These are phyloP conservation scores for Diacronema lutheri DNA, from an alignment of 78 protist genomes.

Conservation along the genomic window DNA sequence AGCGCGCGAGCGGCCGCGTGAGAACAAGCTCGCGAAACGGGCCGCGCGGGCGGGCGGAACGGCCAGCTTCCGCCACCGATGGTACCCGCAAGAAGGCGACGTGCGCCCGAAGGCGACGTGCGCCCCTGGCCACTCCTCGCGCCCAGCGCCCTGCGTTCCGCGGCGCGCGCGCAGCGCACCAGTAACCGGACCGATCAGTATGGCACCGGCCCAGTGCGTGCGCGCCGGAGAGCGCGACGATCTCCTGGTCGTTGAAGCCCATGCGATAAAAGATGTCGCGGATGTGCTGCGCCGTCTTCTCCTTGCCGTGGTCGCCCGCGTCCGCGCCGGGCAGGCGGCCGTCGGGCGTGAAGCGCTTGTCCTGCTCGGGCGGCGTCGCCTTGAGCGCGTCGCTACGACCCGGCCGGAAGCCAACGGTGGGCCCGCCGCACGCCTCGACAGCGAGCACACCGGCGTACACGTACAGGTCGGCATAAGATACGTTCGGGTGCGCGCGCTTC, in stretches of 20 bases:
- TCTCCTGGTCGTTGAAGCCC: constrained; percentile 67
- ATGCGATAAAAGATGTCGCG: constrained; percentile 56
- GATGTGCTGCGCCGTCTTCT: constrained; percentile 1
- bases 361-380: constrained; percentile 15
- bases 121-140: too few species aligned
- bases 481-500: constrained; percentile 25
- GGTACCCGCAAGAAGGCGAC: too few species aligned
- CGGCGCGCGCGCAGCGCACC: constrained; percentile 34
- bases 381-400: constrained; percentile 63
- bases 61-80: too few species aligned
- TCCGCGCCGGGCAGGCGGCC: constrained; percentile 55
- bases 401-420: constrained; percentile 39
- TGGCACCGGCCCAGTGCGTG: constrained; percentile 73
- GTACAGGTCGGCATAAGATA: constrained; percentile 67
- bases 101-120: too few species aligned
- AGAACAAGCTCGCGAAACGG: too few species aligned
- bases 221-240: constrained; percentile 57
- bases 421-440: constrained; percentile 64
- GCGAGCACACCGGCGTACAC: constrained; percentile 59
- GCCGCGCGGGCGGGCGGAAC: too few species aligned
- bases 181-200: constrained; percentile 45
- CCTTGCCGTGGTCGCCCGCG: not conserved
- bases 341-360: constrained; percentile 45
- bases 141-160: constrained; percentile 45
- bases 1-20: too few species aligned